A percentile compares a stretch with the other conserved stretches of the same genome.
Conservation (phyloP, 495 filamentous ascomycete species). For the Penicillium pancosmium region DNA sequence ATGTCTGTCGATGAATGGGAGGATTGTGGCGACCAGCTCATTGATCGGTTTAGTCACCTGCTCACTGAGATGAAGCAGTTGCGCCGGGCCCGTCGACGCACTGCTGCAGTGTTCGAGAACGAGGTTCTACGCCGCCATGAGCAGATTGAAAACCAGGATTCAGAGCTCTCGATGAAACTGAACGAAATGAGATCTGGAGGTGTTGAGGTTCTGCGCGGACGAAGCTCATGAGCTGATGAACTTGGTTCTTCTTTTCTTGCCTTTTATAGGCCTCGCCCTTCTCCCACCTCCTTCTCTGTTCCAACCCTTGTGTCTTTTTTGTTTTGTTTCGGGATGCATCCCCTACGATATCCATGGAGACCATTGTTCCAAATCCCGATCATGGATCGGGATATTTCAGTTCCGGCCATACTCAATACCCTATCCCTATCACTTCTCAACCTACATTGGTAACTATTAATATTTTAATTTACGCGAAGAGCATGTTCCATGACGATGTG, state of each 20-base stretch:
- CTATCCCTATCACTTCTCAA: not conserved
- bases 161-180: slow-evolving; percentile 43
- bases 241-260: not conserved
- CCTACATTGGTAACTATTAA: not conserved
- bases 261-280: not conserved
- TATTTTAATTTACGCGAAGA: not conserved
- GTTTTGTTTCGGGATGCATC: slow-evolving; percentile 9
- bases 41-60: slow-evolving; percentile 66
- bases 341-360: slow-evolving; percentile 9
- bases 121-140: slow-evolving; percentile 61
- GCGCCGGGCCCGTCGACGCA: slow-evolving; percentile 64
- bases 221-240: slow-evolving; percentile 29
- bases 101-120: slow-evolving; percentile 67
- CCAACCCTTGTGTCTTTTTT: not conserved
- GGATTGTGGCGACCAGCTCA: slow-evolving; percentile 76
- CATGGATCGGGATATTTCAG: slow-evolving; percentile 3
- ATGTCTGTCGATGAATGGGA: slow-evolving; percentile 79
- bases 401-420: slow-evolving; percentile 23
- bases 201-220: slow-evolving; percentile 44
- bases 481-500: not conserved
- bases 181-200: slow-evolving; percentile 49
- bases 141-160: slow-evolving; percentile 36
- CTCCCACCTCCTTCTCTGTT: slow-evolving; percentile 1
- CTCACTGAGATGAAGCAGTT: slow-evolving; percentile 65
- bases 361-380: not conserved